Evolutionary conservation across 495 filamentous ascomycete genomes (phyloP).

Genomic region (Lichina pygmaea): DNA sequence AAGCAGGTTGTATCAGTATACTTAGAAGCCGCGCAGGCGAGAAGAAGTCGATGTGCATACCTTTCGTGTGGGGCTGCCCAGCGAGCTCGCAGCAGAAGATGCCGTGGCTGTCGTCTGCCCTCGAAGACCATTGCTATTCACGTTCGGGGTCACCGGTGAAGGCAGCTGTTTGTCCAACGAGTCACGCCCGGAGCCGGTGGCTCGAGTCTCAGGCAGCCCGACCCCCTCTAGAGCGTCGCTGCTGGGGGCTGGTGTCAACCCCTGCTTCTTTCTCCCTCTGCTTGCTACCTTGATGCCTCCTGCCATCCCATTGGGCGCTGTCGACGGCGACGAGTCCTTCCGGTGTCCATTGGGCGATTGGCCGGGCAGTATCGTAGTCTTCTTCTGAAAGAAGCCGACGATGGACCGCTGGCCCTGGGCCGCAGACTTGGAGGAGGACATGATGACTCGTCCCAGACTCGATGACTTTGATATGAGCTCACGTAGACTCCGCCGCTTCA

Average conservation of each 20-base stretch:
- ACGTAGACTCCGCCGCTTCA: no score
- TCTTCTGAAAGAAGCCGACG: conserved; percentile 64
- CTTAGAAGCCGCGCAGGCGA: no score
- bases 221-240: conserved; percentile 35
- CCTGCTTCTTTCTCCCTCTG: conserved; percentile 7
- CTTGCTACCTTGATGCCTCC: background rate
- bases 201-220: conserved; percentile 24
- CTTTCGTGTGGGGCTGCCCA: conserved; percentile 35
- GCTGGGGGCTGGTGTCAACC: conserved; percentile 51
- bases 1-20: background rate
- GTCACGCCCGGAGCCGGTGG: conserved; percentile 7
- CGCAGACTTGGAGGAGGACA: no score
- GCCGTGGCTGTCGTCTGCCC: conserved; percentile 3
- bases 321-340: no score
- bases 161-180: conserved; percentile 2
- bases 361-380: conserved; percentile 17
- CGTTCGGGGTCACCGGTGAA: conserved; percentile 13
- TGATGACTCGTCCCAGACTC: no score
- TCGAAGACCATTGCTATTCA: conserved; percentile 10
- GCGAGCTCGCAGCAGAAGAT: conserved; percentile 8
- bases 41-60: conserved; percentile 8
- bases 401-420: conserved; percentile 52
- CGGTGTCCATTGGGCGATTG: conserved; percentile 8
- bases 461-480: no score
- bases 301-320: no score